phyloP scores from a whole-genome alignment of 306 rosid genomes.

The Ceratonia siliqua region DNA sequence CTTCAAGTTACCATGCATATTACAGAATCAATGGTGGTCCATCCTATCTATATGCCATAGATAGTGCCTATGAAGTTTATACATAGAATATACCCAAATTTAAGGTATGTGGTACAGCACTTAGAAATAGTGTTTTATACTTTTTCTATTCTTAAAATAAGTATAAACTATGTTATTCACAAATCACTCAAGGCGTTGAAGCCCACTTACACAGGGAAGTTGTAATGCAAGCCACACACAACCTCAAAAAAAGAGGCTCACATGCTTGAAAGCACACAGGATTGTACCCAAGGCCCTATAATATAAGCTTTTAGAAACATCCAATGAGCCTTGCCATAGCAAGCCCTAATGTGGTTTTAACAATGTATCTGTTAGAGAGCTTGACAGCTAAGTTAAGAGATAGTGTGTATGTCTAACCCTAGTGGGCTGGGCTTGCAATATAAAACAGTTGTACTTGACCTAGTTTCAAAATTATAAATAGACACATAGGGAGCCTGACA shows the following conservation, averaged over 20 bases:
- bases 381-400: no score
- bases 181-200: background rate
- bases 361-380: no score
- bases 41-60: background rate
- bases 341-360: background rate
- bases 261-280: background rate
- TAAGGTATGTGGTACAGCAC: background rate
- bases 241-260: background rate
- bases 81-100: background rate
- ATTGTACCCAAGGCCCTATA: background rate
- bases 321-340: background rate
- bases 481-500: no score
- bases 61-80: background rate
- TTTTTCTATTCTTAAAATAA: background rate
- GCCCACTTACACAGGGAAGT: background rate
- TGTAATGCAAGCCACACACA: background rate
- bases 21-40: background rate
- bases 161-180: background rate
- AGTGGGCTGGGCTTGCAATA: no score
- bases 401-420: no score
- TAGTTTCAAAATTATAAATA: no score
- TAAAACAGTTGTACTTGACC: no score
- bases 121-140: background rate
- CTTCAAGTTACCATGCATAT: background rate
- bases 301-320: background rate